These are phyloP conservation scores for Suhomyces vadensis DNA, from an alignment of 805 yeast genomes.

Conservation along the genomic window DNA sequence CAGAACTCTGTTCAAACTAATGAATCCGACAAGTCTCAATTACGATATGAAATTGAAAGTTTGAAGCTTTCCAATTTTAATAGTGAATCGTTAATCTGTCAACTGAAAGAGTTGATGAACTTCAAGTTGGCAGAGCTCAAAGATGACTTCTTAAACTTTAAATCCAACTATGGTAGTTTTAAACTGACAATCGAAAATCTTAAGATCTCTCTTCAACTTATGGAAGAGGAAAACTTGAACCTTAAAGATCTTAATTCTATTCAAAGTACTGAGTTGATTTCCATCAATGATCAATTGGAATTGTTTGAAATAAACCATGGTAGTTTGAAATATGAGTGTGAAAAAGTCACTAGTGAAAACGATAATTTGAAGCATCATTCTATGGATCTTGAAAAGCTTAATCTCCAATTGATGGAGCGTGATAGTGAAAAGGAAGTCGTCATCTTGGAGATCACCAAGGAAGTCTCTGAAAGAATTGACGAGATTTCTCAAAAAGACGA, in stretches of 20 bases:
- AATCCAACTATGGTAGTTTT: constrained; percentile 10
- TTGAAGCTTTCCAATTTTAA: constrained; percentile 4
- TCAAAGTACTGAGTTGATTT: constrained; percentile 8
- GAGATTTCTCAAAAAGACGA: constrained; percentile 6
- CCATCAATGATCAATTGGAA: constrained; percentile 11
- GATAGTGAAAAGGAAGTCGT: constrained; percentile 13
- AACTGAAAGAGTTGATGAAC: constrained; percentile 8
- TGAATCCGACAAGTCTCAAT: constrained; percentile 4
- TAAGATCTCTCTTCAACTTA: constrained; percentile 1
- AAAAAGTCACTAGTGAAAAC: constrained; percentile 7
- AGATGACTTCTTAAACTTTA: constrained; percentile 12
- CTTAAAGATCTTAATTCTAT: constrained; percentile 10
- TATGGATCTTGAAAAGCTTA: constrained; percentile 5
- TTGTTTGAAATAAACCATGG: constrained; percentile 9
- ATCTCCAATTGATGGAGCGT: constrained; percentile 6
- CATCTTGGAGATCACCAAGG: constrained; percentile 12
- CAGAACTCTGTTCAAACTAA: not conserved
- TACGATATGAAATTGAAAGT: constrained; percentile 5
- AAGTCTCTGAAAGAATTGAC: constrained; percentile 6
- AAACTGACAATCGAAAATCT: constrained; percentile 7
- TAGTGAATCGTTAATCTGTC: constrained; percentile 3
- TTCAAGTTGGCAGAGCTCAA: constrained; percentile 11
- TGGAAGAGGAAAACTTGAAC: constrained; percentile 11
- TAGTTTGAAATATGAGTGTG: constrained; percentile 9
- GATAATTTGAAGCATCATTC: constrained; percentile 3